A percentile compares a stretch with the other conserved stretches of the same genome.
phyloP scores from a whole-genome alignment of 345 rosid species.

The Mangifera indica region DNA sequence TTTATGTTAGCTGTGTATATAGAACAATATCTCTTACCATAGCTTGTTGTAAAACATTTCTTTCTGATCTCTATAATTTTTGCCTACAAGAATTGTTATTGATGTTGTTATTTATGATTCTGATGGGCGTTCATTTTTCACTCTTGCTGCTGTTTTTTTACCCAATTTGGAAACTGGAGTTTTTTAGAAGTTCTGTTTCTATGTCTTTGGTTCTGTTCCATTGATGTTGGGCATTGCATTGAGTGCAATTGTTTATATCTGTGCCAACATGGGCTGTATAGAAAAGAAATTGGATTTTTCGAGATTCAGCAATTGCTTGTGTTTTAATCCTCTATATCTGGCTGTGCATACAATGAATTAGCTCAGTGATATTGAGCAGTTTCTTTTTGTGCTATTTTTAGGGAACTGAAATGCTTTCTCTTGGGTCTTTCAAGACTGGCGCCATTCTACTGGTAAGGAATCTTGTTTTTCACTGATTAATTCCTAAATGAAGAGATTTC shows the following conservation, averaged over 20 bases:
- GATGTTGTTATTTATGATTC: not conserved
- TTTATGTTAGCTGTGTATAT: not conserved
- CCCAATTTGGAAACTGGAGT: not conserved
- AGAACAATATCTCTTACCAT: not conserved
- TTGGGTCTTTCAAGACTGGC: slow-evolving; percentile 96
- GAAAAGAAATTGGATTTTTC: not conserved
- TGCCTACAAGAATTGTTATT: not conserved
- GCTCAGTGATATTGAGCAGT: not conserved
- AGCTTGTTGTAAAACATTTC: too few relatives aligned
- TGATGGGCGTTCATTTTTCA: not conserved
- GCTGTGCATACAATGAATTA: not conserved
- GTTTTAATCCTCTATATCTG: not conserved
- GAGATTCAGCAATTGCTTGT: not conserved
- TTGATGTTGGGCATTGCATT: not conserved
- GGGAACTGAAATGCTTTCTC: slow-evolving; percentile 99
- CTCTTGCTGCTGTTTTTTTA: not conserved
- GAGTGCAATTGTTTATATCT: not conserved
- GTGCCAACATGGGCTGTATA: not conserved
- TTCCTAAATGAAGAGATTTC: not conserved
- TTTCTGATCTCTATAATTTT: not conserved
- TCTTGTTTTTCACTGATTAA: not conserved
- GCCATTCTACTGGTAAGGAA: slow-evolving; percentile 84
- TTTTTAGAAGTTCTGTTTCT: not conserved
- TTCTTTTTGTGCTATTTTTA: slow-evolving; percentile 27
- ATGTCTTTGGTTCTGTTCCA: not conserved